phyloP scores from a whole-genome alignment of 2,329 filamentous ascomycete genomes.

The Chrysoporthe austroafricana region DNA sequence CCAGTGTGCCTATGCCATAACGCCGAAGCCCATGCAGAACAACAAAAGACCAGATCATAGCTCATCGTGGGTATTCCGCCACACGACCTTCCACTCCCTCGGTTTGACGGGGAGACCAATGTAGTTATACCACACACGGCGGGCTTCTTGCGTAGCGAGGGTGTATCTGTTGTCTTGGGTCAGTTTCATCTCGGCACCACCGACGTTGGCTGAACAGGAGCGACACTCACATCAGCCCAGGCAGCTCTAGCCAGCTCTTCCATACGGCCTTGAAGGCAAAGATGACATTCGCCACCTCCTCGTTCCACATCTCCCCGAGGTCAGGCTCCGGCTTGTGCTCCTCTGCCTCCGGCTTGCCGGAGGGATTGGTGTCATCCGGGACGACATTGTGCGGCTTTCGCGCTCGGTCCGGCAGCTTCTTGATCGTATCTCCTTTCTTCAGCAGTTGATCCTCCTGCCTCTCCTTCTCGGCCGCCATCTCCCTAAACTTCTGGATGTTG shows the following conservation, averaged over 20 bases:
- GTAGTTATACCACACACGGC: slow-evolving; percentile 54
- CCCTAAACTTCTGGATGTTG: slow-evolving; percentile 73
- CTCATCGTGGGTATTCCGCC: slow-evolving; percentile 48
- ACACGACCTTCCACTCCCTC: slow-evolving; percentile 51
- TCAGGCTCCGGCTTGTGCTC: slow-evolving; percentile 46
- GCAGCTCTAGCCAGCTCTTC: slow-evolving; percentile 70
- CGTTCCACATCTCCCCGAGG: slow-evolving; percentile 61
- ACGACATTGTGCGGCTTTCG: slow-evolving; percentile 51
- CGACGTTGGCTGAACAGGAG: neutral
- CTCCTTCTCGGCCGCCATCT: slow-evolving; percentile 51
- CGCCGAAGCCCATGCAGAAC: slow-evolving; percentile 14
- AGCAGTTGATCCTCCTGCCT: slow-evolving; percentile 33
- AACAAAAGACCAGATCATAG: slow-evolving; percentile 39
- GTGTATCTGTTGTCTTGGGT: slow-evolving; percentile 41
- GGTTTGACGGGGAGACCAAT: slow-evolving; percentile 56
- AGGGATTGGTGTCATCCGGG: slow-evolving; percentile 37
- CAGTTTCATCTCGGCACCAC: neutral
- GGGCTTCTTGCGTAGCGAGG: slow-evolving; percentile 49
- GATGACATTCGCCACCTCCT: slow-evolving; percentile 68
- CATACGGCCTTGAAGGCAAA: slow-evolving; percentile 69
- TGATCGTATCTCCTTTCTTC: slow-evolving; percentile 32
- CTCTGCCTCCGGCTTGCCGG: slow-evolving; percentile 41
- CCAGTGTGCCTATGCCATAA: slow-evolving; percentile 4
- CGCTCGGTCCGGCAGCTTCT: slow-evolving; percentile 42
- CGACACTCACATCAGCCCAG: slow-evolving; percentile 68